Conservation (phyloP, 2,329 filamentous ascomycete genomes). For the Trichoderma sp. region DNA sequence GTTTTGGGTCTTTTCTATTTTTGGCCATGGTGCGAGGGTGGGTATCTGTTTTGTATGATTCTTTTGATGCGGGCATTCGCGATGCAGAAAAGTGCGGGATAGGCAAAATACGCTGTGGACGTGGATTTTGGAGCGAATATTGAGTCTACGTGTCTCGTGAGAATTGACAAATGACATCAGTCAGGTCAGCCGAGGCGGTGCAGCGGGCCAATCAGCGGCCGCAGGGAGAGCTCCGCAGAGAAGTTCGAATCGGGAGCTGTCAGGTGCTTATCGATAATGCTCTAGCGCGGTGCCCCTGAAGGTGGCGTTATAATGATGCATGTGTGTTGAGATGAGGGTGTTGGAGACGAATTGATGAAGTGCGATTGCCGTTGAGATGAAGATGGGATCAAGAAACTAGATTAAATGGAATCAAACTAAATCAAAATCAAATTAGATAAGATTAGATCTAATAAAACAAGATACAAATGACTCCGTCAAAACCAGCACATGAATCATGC, state of each 20-base stretch:
- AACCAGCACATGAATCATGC: no score
- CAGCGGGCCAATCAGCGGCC: slow-evolving; percentile 4
- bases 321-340: not conserved
- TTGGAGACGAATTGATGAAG: no score
- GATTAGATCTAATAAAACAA: not conserved
- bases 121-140: not conserved
- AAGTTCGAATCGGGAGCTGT: not conserved
- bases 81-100: not conserved
- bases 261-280: slow-evolving; percentile 10
- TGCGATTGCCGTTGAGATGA: not conserved
- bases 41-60: not conserved
- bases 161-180: slow-evolving; percentile 20
- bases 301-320: slow-evolving; percentile 6
- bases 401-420: not conserved
- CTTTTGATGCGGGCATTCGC: not conserved
- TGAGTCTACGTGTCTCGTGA: slow-evolving; percentile 10
- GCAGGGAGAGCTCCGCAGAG: not conserved
- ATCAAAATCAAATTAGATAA: not conserved
- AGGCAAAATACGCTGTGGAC: not conserved
- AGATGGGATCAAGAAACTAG: no score
- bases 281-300: not conserved
- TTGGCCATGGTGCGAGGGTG: slow-evolving; percentile 40
- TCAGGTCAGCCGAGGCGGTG: not conserved
- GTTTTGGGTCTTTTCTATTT: slow-evolving; percentile 46
- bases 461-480: no score